A percentile compares a stretch with the other conserved stretches of the same genome.
Conservation (phyloP, 2,329 filamentous ascomycete genomes). For the Coniochaeta sp. region DNA sequence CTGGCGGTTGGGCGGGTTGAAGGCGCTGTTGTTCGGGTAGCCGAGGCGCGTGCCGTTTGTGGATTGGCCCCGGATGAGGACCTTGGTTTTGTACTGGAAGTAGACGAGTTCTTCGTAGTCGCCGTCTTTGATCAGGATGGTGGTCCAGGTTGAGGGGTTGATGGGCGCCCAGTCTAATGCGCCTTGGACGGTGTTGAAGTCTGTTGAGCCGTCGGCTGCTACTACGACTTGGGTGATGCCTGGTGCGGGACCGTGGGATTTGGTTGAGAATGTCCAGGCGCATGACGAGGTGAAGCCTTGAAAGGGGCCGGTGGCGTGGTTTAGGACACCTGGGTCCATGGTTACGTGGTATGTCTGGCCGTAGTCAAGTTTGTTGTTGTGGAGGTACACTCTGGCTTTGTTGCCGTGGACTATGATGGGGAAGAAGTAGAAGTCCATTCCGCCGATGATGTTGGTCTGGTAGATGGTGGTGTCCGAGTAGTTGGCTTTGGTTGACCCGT, state of each 20-base stretch:
- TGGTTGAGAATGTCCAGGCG: constrained; percentile 6
- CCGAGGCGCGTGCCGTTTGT: constrained; percentile 6
- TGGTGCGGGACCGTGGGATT: background rate
- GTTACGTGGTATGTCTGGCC: constrained; percentile 4
- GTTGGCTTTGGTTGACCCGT: constrained; percentile 7
- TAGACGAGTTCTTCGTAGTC: constrained; percentile 8
- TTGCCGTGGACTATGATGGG: constrained; percentile 7
- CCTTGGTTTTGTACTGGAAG: constrained; percentile 7
- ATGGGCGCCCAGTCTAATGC: constrained; percentile 7
- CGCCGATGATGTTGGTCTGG: constrained; percentile 8
- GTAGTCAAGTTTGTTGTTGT: constrained; percentile 7
- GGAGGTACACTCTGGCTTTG: constrained; percentile 5
- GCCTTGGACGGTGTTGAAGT: constrained; percentile 9
- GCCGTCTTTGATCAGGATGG: constrained; percentile 5
- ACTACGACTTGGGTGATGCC: background rate
- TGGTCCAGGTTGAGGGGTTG: background rate
- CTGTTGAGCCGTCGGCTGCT: constrained; percentile 5
- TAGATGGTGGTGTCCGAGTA: constrained; percentile 5
- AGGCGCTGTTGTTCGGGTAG: constrained; percentile 9
- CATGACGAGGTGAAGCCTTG: constrained; percentile 4
- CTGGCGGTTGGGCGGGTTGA: constrained; percentile 7
- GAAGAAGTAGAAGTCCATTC: constrained; percentile 9
- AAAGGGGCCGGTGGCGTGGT: background rate
- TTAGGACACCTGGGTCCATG: constrained; percentile 4
- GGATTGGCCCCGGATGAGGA: constrained; percentile 2